phyloP scores from a whole-genome alignment of 2,329 filamentous ascomycete species.

The Diaporthe velutina region DNA sequence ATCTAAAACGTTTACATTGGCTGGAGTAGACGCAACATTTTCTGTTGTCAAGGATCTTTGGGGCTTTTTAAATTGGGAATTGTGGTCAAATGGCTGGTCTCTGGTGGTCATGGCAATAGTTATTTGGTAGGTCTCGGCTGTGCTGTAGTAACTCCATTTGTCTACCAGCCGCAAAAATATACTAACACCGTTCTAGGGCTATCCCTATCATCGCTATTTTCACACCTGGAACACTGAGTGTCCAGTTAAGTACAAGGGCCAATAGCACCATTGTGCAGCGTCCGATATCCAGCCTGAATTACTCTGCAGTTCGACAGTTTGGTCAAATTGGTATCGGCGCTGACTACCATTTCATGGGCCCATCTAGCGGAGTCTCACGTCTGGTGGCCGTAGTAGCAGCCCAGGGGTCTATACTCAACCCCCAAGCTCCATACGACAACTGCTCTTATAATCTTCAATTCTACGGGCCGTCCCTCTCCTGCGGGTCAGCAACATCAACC shows the following conservation, averaged over 20 bases:
- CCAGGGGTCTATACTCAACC: background rate
- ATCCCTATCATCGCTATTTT: slow-evolving; percentile 16
- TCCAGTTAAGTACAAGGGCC: background rate
- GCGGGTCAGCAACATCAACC: background rate
- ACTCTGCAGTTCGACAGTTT: background rate
- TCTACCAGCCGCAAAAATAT: background rate
- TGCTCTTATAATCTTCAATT: background rate
- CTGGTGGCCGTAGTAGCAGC: background rate
- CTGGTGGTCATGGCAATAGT: background rate
- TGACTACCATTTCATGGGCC: background rate
- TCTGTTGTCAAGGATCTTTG: background rate
- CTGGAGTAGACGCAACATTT: background rate
- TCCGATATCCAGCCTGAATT: background rate
- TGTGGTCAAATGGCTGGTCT: background rate
- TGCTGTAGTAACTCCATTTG: background rate
- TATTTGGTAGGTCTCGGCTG: background rate
- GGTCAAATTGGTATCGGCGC: background rate
- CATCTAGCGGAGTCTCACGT: background rate
- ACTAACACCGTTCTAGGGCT: background rate
- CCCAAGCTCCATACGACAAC: background rate
- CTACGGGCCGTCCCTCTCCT: background rate
- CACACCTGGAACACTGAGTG: background rate
- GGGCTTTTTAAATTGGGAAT: background rate
- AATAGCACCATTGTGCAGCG: background rate
- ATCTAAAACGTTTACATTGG: background rate